These are phyloP conservation scores for Pelargonium myrrhifolium DNA, from an alignment of 441 rosid species.

Conservation along the genomic window DNA sequence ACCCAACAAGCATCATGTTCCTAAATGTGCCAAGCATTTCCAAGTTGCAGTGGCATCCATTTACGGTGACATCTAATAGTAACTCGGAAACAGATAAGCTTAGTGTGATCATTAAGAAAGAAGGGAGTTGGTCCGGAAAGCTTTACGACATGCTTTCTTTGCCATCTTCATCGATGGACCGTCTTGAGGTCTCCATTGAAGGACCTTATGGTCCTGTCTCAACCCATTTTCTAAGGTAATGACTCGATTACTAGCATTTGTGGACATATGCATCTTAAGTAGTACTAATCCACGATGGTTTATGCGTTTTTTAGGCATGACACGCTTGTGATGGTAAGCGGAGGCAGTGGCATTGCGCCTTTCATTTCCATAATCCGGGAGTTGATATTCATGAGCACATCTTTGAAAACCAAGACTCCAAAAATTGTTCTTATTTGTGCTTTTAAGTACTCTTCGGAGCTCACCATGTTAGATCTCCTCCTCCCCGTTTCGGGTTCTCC, in stretches of 20 bases:
- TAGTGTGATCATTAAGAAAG: conserved; percentile 39
- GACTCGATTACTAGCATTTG: too few species aligned
- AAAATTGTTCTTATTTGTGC: conserved; percentile 51
- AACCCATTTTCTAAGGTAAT: conserved; percentile 36
- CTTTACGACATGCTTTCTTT: conserved; percentile 32
- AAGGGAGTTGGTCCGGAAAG: conserved; percentile 48
- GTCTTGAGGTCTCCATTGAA: conserved; percentile 36
- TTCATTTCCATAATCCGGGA: conserved; percentile 70
- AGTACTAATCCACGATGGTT: too few species aligned
- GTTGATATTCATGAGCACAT: conserved; percentile 38
- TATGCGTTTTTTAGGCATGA: conserved; percentile 82
- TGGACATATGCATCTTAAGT: too few species aligned
- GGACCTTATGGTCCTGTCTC: conserved; percentile 56
- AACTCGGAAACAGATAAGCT: conserved; percentile 38
- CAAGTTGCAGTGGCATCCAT: conserved; percentile 56
- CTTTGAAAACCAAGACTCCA: conserved; percentile 37
- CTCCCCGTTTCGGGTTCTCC: conserved; percentile 47
- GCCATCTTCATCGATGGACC: conserved; percentile 30
- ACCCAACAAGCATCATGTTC: conserved; percentile 38
- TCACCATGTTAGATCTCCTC: conserved; percentile 66
- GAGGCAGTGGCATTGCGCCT: conserved; percentile 91
- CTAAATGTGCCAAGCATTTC: conserved; percentile 45
- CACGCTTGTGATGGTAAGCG: conserved; percentile 72
- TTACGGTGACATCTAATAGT: conserved; percentile 38
- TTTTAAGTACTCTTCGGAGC: conserved; percentile 63